These are phyloP conservation scores for Castanea sativa DNA, from an alignment of 306 rosid species.

Conservation along the genomic window DNA sequence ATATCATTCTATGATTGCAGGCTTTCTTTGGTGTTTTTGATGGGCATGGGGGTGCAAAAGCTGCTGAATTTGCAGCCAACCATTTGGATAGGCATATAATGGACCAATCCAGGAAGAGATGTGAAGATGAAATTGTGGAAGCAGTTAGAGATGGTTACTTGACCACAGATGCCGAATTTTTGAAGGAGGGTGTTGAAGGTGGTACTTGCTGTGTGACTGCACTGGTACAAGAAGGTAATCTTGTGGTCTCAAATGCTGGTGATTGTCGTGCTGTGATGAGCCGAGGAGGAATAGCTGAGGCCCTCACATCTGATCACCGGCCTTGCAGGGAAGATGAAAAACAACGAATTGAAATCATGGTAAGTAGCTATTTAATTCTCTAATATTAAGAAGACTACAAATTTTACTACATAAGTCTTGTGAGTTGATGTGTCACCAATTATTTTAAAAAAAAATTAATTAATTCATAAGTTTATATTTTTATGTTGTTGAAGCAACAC, in stretches of 20 bases:
- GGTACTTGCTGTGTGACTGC: slow-evolving; percentile 53
- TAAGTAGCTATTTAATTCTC: slow-evolving; percentile 6
- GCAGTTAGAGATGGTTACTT: slow-evolving; percentile 46
- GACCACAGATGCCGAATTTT: slow-evolving; percentile 33
- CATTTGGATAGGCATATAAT: slow-evolving; percentile 33
- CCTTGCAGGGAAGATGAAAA: slow-evolving; percentile 40
- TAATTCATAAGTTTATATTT: too few species aligned
- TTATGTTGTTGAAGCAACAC: too few species aligned
- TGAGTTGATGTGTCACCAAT: too few species aligned
- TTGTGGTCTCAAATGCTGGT: slow-evolving; percentile 49
- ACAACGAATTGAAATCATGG: slow-evolving; percentile 39
- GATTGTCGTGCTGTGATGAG: slow-evolving; percentile 63
- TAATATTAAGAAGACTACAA: neutral
- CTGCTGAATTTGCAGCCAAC: slow-evolving; percentile 50
- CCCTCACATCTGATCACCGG: slow-evolving; percentile 48
- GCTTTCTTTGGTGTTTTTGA: slow-evolving; percentile 57
- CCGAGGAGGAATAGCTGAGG: slow-evolving; percentile 44
- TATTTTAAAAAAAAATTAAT: too few species aligned
- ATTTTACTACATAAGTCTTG: too few species aligned
- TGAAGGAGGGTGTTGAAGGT: slow-evolving; percentile 27
- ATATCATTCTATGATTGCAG: slow-evolving; percentile 25
- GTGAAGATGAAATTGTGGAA: slow-evolving; percentile 22
- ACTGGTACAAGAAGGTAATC: slow-evolving; percentile 32
- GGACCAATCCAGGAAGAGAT: slow-evolving; percentile 18
- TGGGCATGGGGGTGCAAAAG: slow-evolving; percentile 55